Evolutionary conservation across 2,329 filamentous ascomycete genomes (phyloP), one percentile per base, ranked within the genome.

Genomic region (Lasiodiplodia citricola): DNA sequence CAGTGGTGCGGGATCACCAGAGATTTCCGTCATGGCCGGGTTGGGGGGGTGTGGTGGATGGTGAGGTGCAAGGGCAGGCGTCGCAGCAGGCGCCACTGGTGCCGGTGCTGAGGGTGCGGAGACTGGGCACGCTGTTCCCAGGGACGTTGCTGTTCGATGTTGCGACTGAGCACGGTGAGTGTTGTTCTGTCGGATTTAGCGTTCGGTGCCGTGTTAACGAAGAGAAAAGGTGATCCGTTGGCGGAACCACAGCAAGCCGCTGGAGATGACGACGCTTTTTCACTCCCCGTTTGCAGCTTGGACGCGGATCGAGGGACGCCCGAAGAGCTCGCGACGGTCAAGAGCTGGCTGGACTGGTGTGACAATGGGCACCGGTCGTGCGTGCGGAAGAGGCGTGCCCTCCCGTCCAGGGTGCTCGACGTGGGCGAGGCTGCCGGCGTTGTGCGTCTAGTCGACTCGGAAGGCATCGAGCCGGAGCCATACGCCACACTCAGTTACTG

Each of bases 361-460:
- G 56, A 69, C 54, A 58, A 54, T 14, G 38, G 38, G n/a, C 64
- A 52, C 16, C 50, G 25, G 31, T 50, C 51, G 3, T 64, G 60
- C 31, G 60, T 64, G n/a, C 51, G 51, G 0, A 54, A 60, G 28
- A 52, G 44, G 31, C 50, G 37, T 10, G 52, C 23, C 13, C 63
- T 69, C 38, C 68, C 68, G 8, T 57, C 67, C 10, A 16, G 67
- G n/a, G 35, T 68, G 25, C 37, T 68, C 2, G 67, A 65, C 41
- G 52, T 68, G 13, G 47, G 37, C n/a, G 50, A 8, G 2, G 11
- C 18, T 16, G 21, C 13, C n/a, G 28, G 28, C 41, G 16, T 35
- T 10, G 35, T 66, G 18, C 41, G 28, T 16, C 23, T 68, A 16
- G 35, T 57, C n/a, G 52, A 37, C 41, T 38, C 68, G 28, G 31